Conservation (phyloP, 1,139 yeast species). For the Geotrichum cucujoidarum region DNA sequence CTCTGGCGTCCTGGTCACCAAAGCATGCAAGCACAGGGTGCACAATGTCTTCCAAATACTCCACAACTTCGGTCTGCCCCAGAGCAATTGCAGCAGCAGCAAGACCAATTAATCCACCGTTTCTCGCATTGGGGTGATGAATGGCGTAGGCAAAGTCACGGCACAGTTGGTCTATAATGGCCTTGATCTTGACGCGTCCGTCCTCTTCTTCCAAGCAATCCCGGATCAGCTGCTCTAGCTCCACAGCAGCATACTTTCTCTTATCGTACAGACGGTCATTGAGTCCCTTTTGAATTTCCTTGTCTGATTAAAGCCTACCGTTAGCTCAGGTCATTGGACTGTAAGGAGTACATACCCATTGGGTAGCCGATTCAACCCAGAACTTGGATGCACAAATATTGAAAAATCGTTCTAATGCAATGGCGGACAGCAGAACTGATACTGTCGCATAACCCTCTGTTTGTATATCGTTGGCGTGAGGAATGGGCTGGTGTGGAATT, state of each 20-base stretch:
- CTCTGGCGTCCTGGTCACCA: constrained; percentile 94
- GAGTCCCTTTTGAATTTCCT: constrained; percentile 72
- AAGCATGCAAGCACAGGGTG: constrained; percentile 94
- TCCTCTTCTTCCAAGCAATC: constrained; percentile 57
- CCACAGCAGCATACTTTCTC: constrained; percentile 90
- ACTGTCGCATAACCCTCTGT: no score
- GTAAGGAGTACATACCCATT: not conserved
- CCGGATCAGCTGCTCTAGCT: constrained; percentile 75
- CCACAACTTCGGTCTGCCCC: constrained; percentile 63
- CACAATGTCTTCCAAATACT: constrained; percentile 76
- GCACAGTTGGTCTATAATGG: constrained; percentile 62
- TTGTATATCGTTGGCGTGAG: no score
- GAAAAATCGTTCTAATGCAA: no score
- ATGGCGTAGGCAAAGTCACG: constrained; percentile 69
- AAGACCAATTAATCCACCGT: constrained; percentile 70
- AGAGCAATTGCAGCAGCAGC: constrained; percentile 78
- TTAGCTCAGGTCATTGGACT: no score
- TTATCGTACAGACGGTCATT: constrained; percentile 90
- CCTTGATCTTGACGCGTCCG: constrained; percentile 62
- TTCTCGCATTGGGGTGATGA: constrained; percentile 71
- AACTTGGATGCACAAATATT: no score
- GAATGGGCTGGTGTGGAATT: no score
- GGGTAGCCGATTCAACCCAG: no score
- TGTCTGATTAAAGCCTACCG: no score
- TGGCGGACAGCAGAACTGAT: no score